Evolutionary conservation across 306 rosid species (phyloP), one percentile per base, ranked within the genome.

Genomic region (Hippophae rhamnoides): DNA sequence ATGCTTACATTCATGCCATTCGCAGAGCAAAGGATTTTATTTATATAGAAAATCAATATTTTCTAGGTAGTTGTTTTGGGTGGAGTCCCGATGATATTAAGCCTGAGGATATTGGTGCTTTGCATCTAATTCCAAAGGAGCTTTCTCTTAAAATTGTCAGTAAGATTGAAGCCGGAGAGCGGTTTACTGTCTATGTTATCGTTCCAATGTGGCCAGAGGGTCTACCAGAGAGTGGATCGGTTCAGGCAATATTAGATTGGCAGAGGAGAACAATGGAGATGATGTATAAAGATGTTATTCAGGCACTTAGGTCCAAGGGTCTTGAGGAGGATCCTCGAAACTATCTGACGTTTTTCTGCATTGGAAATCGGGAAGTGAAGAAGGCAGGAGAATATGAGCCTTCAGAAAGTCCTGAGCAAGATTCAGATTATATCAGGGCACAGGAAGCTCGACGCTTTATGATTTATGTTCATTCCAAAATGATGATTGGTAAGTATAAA

Each of bases 161-260:
- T 42, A 78, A 78, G 77, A 78, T 78, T 48, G 66, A 68, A 42
- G 76, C 72, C 10, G 68, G 79, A 41, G 83, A 78, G 69, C 63
- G 77, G 74, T 78, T 78, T 57, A 78, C 69, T 5, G 83, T 74
- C 31, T 78, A 78, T 53, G 58, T 78, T 2, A 66, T 78, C 2
- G 72, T 78, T 43, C 83, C 83, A 3, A 74, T 78, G 79, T 78
- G 83, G 83, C 83, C 83, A 8, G 83, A 78, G 74, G 83, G 83
- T 11, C 1, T 74, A 18, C 83, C 83, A 2, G 83, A 70, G 63
- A 61, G 72, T 0, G 83, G 72, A 58, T 63, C 83, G 5, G 83
- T 78, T 67, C 83, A 78, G 58, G 83, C 83, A 1, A 78, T 78
- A 62, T 52, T 78, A 18, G 83, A 78, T 55, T 78, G 83, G 83